phyloP scores from a whole-genome alignment of 306 rosid species.

The Medicago lupulina region DNA sequence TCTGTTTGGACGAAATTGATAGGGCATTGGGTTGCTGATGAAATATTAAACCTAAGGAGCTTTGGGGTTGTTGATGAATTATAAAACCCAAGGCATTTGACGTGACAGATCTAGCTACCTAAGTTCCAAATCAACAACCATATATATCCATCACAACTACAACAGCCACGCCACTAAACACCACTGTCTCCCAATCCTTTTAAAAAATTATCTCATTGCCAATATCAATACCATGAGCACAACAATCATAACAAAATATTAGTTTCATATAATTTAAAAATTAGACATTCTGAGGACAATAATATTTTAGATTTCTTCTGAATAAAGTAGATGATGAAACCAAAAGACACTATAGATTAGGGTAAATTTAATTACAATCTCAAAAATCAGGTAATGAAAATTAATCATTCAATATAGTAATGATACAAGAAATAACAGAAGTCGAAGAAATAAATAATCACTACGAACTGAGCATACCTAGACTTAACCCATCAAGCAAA shows the following conservation, averaged over 20 bases:
- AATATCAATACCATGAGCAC: not conserved
- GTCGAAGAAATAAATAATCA: constrained; percentile 25
- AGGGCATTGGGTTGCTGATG: not conserved
- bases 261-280: not conserved
- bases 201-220: constrained; percentile 2
- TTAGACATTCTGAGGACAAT: not conserved
- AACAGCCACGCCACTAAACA: not conserved
- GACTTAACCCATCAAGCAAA: constrained; percentile 91
- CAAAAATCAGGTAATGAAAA: not conserved
- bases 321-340: not conserved
- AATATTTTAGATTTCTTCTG: not conserved
- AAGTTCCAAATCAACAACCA: not conserved
- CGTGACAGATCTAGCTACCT: constrained; percentile 3
- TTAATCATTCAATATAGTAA: not conserved
- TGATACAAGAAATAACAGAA: constrained; percentile 2
- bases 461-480: constrained; percentile 55
- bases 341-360: not conserved
- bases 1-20: not conserved
- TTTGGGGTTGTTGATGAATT: not conserved
- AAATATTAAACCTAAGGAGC: not conserved
- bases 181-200: not conserved
- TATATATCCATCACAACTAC: not conserved
- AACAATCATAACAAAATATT: constrained; percentile 1
- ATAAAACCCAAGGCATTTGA: not conserved
- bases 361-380: not conserved